Evolutionary conservation across 257 asterid genomes (phyloP), one percentile per base, ranked within the genome.

Genomic region (Asclepias syriaca): DNA sequence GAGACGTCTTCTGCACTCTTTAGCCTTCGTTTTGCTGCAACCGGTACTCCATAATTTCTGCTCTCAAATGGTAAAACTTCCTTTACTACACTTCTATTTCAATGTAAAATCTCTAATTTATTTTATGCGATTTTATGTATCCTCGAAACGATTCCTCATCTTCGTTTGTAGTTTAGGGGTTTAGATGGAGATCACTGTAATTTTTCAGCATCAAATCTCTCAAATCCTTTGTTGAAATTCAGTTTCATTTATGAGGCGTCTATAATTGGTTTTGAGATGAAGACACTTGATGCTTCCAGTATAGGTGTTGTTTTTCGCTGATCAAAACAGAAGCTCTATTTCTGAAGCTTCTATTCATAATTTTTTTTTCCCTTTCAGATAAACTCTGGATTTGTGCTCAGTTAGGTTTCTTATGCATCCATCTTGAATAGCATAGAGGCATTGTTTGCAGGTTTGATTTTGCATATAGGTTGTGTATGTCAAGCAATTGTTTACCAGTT

Each of bases 61-160:
- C n/a, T 32, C 27, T 15, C 37, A 54, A 59, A 75, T 75, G 79
- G 74, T 75, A 50, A 50, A 34, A 18, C 49, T 6, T 43, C 50
- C 9, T 1, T 14, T 29, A 22, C 2, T 13, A 22, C 0, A 9
- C 27, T 16, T 39, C 0, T 14, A 64, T 37, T 64, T 64, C 68
- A 16, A 16, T 63, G 6, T 14, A 34, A 68, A 70, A 54, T 39
- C 73, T 48, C 18, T 37, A n/a, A 55, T 39, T 11, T 54, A 8
- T 51, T 21, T 5, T 54, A 3, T 8, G n/a, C 14, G 22, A 24
- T 29, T 27, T 8, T 59, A 5, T 59, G 7, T 32, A 0, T 0
- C 10, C 8, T 37, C n/a, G 48, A 34, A 39, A 12, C 6, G 40
- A 39, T 39, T 59, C 22, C 9, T 37, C 40, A 9, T 39, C 15